Base-by-base conservation (phyloP, 805 yeast species). In the Teunomyces aglyptinius region DNA sequence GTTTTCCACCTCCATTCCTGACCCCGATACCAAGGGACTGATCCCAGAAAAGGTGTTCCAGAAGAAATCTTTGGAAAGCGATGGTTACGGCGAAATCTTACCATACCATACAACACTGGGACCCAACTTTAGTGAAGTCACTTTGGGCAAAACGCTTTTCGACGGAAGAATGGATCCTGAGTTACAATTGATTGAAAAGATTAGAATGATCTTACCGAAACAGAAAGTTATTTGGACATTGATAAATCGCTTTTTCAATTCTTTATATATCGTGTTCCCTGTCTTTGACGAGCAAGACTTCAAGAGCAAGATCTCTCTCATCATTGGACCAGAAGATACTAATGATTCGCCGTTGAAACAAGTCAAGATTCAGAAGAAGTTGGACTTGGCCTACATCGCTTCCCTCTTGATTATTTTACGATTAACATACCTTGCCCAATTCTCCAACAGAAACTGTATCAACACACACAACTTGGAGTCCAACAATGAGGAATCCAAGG, bases 191-290 rank as follows among this genome's bases (percentile, higher is more conserved):
- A 67, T 70, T 43, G 74, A 75, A 46, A 65, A 71, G 12, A 68
- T 74, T 20, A 63, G 67, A 44, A 61, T 67, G 19, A 58, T 73
- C 3, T 53, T 85, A 40, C 91, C 91, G 0, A 72, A 67, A 24
- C 77, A 78, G 53, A 72, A 70, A 47, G 73, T 80, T 1, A 70
- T 83, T 6, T 79, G 86, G 80, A 56, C 73, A 38, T 66, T 82
- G 41, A 65, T 85, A 24, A 80, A 82, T 48, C 67, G 82, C 51
- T 85, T 79, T 51, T 85, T 85, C 58, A 72, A 71, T 8, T 70
- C 74, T 28, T 63, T 85, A 4, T 86, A 86, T 58, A 77, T 86
- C 11, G 82, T 77, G 47, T 70, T 85, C 54, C 91, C 94, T 2
- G 81, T 77, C 50, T 63, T 85, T 28, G 89, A 85, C 60, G 89